Evolutionary conservation across 148 eudicot species (phyloP).

Genomic region (Cornus florida): DNA sequence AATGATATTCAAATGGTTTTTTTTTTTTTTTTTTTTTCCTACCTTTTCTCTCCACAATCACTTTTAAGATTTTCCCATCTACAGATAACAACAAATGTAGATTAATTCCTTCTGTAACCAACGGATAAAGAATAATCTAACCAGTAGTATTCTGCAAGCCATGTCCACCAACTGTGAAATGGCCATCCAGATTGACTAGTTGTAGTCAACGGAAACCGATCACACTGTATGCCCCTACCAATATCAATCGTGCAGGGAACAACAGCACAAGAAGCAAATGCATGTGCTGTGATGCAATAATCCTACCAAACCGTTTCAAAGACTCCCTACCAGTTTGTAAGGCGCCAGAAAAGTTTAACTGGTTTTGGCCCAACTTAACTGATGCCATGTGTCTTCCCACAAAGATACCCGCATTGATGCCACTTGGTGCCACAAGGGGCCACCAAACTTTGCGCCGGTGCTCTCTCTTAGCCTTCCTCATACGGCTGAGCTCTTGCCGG

Average conservation of each 20-base stretch:
- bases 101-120: constrained; percentile 11
- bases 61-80: neutral
- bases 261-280: constrained; percentile 70
- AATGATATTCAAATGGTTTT: neutral
- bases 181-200: neutral
- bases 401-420: constrained; percentile 24
- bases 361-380: constrained; percentile 27
- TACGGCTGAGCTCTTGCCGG: constrained; percentile 62
- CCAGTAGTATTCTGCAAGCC: neutral
- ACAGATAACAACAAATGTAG: neutral
- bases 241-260: constrained; percentile 61
- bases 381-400: constrained; percentile 36
- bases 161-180: constrained; percentile 16
- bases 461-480: constrained; percentile 57
- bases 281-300: constrained; percentile 82
- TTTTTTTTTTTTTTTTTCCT: neutral
- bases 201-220: constrained; percentile 24
- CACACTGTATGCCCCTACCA: constrained; percentile 48
- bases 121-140: constrained; percentile 43
- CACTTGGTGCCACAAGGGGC: constrained; percentile 53
- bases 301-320: constrained; percentile 61
- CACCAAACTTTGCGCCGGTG: constrained; percentile 64
- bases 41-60: neutral
- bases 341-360: constrained; percentile 49
- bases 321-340: constrained; percentile 60